Conservation (phyloP, 306 rosid species). For the Nissolia schottii region DNA sequence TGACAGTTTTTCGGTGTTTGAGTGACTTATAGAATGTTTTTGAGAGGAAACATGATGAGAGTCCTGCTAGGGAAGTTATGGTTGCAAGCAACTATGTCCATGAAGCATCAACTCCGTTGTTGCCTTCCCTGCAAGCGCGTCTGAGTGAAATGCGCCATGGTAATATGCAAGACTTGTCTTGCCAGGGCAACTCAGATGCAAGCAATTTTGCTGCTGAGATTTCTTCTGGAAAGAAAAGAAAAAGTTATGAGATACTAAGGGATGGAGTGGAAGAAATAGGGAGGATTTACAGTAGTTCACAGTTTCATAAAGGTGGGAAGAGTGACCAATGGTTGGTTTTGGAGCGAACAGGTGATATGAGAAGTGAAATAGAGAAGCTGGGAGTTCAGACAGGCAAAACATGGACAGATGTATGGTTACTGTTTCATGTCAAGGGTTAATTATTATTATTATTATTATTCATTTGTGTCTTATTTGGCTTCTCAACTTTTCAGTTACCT, state of each 20-base stretch:
- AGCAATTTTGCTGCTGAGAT: constrained; percentile 25
- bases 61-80: constrained; percentile 34
- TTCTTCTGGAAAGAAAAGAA: constrained; percentile 59
- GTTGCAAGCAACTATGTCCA: constrained; percentile 32
- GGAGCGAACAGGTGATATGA: constrained; percentile 25
- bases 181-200: constrained; percentile 26
- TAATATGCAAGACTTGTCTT: constrained; percentile 31
- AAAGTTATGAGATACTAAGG: constrained; percentile 25
- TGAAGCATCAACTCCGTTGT: constrained; percentile 27
- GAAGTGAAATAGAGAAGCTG: constrained; percentile 35
- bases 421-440: constrained; percentile 7
- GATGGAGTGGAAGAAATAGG: constrained; percentile 32
- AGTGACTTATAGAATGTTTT: constrained; percentile 26
- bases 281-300: constrained; percentile 34
- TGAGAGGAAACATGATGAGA: constrained; percentile 19
- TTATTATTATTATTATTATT: constrained; percentile 6
- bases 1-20: constrained; percentile 23
- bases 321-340: constrained; percentile 22
- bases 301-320: constrained; percentile 33
- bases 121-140: constrained; percentile 27
- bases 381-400: constrained; percentile 38
- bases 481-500: constrained; percentile 22
- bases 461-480: neutral
- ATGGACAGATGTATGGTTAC: constrained; percentile 61
- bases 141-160: constrained; percentile 25